Evolutionary conservation across 1,139 yeast species (phyloP).

Genomic region (Maudiozyma humilis): DNA sequence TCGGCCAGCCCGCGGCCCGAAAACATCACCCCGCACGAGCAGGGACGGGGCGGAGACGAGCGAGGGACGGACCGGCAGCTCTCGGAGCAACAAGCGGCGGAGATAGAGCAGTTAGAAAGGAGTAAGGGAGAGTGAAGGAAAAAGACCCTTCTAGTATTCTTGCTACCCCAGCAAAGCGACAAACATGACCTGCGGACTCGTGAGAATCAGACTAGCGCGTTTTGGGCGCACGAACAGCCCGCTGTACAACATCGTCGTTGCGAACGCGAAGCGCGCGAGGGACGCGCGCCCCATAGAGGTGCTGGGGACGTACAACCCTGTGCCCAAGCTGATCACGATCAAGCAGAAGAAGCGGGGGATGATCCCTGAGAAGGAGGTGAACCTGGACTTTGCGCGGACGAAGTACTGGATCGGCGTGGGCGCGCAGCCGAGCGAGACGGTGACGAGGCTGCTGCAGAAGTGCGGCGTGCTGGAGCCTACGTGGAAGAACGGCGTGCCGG

Average conservation of each 20-base stretch:
- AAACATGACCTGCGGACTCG: slow-evolving; percentile 38
- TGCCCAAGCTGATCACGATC: slow-evolving; percentile 58
- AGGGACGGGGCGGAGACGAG: not conserved
- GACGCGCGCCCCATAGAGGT: slow-evolving; percentile 90
- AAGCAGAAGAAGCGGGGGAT: slow-evolving; percentile 48
- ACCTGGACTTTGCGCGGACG: slow-evolving; percentile 80
- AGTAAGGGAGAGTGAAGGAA: not conserved
- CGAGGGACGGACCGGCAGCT: too few relatives aligned
- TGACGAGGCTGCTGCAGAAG: slow-evolving; percentile 66
- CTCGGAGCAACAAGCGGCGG: too few relatives aligned
- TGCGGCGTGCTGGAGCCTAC: slow-evolving; percentile 67
- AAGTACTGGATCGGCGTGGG: slow-evolving; percentile 98
- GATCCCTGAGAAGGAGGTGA: slow-evolving; percentile 67
- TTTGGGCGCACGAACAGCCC: slow-evolving; percentile 89
- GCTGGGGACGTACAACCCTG: slow-evolving; percentile 86
- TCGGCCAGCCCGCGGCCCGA: not conserved
- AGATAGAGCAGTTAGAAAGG: too few relatives aligned
- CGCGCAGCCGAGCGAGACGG: slow-evolving; percentile 89
- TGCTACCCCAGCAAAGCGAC: too few relatives aligned
- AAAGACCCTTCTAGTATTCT: not conserved
- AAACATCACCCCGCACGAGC: not conserved
- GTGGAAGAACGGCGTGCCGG: slow-evolving; percentile 41
- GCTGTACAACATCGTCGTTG: slow-evolving; percentile 83
- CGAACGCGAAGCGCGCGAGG: slow-evolving; percentile 61
- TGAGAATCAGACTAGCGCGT: slow-evolving; percentile 79